These are phyloP conservation scores for Mycena indigotica DNA, from an alignment of 768 basidiomycete genomes.

Conservation along the genomic window DNA sequence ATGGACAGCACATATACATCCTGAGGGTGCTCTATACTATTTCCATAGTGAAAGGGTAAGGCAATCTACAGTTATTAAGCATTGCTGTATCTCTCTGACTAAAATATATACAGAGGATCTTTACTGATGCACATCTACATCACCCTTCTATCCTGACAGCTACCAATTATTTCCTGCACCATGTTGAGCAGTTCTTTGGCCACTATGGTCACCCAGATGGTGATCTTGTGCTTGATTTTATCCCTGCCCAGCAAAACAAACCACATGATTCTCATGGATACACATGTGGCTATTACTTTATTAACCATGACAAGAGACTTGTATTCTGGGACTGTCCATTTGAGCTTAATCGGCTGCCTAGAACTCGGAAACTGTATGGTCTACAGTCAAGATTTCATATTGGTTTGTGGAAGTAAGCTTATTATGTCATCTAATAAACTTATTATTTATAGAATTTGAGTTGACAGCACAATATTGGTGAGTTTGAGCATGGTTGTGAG, in stretches of 20 bases:
- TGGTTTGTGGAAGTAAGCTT: no score
- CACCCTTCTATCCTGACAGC: no score
- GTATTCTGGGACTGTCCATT: conserved; percentile 12
- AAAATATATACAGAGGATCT: no score
- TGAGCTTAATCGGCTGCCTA: neutral
- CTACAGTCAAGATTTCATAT: neutral
- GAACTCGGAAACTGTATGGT: conserved; percentile 6
- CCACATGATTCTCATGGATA: neutral
- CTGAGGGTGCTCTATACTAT: conserved; percentile 14
- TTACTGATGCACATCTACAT: no score
- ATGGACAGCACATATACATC: conserved; percentile 1
- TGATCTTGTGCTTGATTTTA: conserved; percentile 5
- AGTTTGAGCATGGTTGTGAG: neutral
- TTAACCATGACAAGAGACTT: conserved; percentile 1
- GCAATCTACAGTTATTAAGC: neutral
- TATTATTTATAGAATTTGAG: conserved; percentile 4
- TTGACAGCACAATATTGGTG: conserved; percentile 13
- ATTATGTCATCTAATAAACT: no score
- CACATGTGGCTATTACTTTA: conserved; percentile 7
- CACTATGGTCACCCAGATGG: neutral
- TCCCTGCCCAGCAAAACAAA: no score
- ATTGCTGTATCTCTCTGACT: no score
- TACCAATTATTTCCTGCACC: no score
- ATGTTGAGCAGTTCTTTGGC: no score
- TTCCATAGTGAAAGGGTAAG: conserved; percentile 2